Evolutionary conservation across 129 eudicot genomes (phyloP).

Genomic region (Centella asiatica): DNA sequence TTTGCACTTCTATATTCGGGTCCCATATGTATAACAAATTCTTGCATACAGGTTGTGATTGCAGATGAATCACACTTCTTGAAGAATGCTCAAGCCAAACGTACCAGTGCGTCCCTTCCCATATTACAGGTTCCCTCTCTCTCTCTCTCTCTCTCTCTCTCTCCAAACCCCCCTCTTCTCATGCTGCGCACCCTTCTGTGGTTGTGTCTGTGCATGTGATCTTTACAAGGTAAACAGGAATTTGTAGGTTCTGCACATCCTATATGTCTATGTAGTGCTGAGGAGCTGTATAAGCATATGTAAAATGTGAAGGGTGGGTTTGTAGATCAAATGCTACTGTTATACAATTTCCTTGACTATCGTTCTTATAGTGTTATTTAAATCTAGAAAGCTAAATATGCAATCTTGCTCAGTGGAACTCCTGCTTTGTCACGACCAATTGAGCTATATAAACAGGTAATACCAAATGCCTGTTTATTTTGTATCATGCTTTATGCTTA

Average conservation of each 20-base stretch:
- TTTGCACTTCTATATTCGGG: neutral
- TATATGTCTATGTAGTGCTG: neutral
- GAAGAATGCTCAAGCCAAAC: conserved; percentile 92
- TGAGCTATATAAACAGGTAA: conserved; percentile 89
- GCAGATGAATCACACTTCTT: conserved; percentile 98
- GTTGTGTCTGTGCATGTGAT: no score
- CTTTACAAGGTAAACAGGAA: no score
- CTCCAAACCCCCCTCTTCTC: no score
- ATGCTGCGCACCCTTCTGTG: no score
- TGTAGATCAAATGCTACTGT: neutral
- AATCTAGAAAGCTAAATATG: conserved; percentile 70
- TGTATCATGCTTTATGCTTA: conserved; percentile 1
- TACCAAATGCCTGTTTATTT: neutral
- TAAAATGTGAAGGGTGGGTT: no score
- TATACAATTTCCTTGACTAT: neutral
- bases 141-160: conserved; percentile 11
- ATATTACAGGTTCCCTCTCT: conserved; percentile 54
- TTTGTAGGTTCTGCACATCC: neutral
- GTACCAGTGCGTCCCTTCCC: conserved; percentile 80
- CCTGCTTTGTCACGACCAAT: conserved; percentile 97
- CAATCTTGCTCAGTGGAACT: conserved; percentile 90
- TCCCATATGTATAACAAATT: conserved; percentile 18
- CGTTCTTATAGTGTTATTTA: conserved; percentile 10
- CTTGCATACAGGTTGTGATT: conserved; percentile 61
- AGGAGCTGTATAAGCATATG: neutral